phyloP scores from a whole-genome alignment of 768 basidiomycete species.

The Trametes maxima region DNA sequence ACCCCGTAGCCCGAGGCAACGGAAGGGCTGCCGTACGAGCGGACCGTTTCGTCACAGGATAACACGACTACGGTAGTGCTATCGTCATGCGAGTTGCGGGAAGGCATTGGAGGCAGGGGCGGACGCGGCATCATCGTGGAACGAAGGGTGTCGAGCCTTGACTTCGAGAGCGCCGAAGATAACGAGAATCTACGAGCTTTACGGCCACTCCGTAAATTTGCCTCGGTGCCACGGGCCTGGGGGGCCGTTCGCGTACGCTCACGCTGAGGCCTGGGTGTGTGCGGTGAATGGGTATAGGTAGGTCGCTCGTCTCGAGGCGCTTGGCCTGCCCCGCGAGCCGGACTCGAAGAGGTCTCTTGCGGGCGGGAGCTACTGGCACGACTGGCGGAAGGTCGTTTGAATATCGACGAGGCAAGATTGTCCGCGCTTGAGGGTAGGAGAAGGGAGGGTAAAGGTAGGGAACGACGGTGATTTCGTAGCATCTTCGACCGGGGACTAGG shows the following conservation, averaged over 20 bases:
- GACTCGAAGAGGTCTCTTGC: not conserved
- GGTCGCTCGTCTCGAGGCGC: not conserved
- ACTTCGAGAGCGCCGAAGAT: slow-evolving; percentile 25
- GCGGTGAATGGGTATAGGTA: not conserved
- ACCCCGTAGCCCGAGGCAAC: no score
- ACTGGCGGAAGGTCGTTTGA: not conserved
- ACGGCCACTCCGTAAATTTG: not conserved
- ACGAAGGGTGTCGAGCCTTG: slow-evolving; percentile 23
- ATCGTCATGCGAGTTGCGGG: not conserved
- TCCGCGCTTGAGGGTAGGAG: not conserved
- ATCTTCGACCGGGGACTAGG: slow-evolving; percentile 16
- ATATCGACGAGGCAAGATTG: not conserved
- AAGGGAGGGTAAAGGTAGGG: slow-evolving; percentile 13
- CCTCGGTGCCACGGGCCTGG: not conserved
- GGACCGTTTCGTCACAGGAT: no score
- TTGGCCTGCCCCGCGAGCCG: not conserved
- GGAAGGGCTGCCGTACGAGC: no score
- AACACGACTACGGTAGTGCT: not conserved
- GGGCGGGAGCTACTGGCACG: not conserved
- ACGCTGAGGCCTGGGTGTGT: slow-evolving; percentile 10
- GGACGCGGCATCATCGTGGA: slow-evolving; percentile 29
- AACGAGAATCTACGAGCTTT: slow-evolving; percentile 26
- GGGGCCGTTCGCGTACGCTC: slow-evolving; percentile 22
- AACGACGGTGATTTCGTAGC: slow-evolving; percentile 17
- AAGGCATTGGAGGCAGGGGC: slow-evolving; percentile 21